Percentiles rank a stretch among this genome's conserved stretches.
Evolutionary conservation across 2,329 filamentous ascomycete species (phyloP).

Genomic region (Phyllosticta citriasiana): DNA sequence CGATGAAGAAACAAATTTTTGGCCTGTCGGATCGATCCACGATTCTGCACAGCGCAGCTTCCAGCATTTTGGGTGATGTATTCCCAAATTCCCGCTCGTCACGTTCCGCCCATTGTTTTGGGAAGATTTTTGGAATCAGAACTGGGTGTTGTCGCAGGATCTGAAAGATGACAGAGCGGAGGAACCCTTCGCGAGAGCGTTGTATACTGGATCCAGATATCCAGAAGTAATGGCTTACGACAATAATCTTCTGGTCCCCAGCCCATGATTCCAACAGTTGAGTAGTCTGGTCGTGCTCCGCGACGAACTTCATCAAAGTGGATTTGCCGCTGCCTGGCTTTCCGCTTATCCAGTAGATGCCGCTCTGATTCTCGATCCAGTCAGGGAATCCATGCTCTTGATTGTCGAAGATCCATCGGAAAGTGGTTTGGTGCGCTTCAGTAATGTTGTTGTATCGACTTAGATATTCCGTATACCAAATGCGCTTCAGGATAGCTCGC

Average conservation of each 20-base stretch:
- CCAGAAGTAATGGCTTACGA: constrained; percentile 35
- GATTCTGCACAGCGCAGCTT: not conserved
- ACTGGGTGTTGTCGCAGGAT: constrained; percentile 9
- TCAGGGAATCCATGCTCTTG: not conserved
- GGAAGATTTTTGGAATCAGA: not conserved
- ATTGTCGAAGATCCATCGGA: constrained; percentile 5
- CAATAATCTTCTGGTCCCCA: constrained; percentile 16
- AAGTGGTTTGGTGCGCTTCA: not conserved
- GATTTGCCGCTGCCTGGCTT: constrained; percentile 40
- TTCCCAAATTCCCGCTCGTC: not conserved
- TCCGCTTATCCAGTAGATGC: constrained; percentile 28
- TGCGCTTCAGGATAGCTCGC: not conserved
- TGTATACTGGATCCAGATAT: constrained; percentile 30
- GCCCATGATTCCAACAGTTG: constrained; percentile 28
- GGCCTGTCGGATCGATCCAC: not conserved
- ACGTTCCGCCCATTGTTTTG: not conserved
- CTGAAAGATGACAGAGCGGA: constrained; percentile 28
- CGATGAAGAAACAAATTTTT: not conserved
- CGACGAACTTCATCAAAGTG: constrained; percentile 29
- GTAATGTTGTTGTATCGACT: not conserved
- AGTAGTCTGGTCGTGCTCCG: constrained; percentile 15
- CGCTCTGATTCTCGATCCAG: not conserved
- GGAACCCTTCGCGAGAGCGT: constrained; percentile 32
- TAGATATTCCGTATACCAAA: not conserved
- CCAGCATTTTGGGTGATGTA: not conserved